These are phyloP conservation scores for Pleodorina starrii DNA, from an alignment of 139 green algal genomes.

Conservation along the genomic window DNA sequence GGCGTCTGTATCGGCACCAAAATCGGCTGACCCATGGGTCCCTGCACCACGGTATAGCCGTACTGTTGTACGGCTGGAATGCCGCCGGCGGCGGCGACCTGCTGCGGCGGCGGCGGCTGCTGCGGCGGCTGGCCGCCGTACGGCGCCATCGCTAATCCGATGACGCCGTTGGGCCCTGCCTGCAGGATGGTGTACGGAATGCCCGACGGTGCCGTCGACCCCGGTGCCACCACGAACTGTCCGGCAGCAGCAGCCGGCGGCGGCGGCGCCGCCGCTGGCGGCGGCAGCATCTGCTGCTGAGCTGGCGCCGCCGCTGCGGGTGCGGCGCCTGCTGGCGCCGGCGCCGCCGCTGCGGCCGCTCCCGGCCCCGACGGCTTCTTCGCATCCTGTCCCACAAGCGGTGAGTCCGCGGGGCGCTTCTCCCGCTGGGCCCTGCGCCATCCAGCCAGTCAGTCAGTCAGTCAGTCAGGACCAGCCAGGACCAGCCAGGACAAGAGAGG, in stretches of 20 bases:
- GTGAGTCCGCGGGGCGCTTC: constrained; percentile 11
- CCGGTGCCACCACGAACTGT: not conserved
- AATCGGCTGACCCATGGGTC: not conserved
- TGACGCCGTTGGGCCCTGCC: not conserved
- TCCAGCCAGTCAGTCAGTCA: too few relatives aligned
- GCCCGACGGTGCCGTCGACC: not conserved
- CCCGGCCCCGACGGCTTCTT: not conserved
- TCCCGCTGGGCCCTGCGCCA: constrained; percentile 14
- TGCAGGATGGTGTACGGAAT: constrained; percentile 17
- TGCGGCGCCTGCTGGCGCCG: not conserved
- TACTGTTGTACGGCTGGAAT: not conserved
- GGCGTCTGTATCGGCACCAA: not conserved
- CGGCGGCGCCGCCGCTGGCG: not conserved
- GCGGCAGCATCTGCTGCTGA: not conserved
- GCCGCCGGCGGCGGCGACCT: not conserved
- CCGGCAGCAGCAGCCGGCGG: not conserved
- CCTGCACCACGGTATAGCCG: not conserved
- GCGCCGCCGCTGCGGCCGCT: not conserved
- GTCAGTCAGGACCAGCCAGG: too few relatives aligned
- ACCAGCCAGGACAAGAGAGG: too few relatives aligned
- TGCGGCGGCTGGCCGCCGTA: constrained; percentile 10
- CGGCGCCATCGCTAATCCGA: not conserved
- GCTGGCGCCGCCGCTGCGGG: not conserved
- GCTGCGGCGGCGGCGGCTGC: not conserved
- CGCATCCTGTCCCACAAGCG: not conserved